Evolutionary conservation across 305 asterid genomes (phyloP), one percentile per base, ranked within the genome.

Genomic region (Fraxinus sp.): DNA sequence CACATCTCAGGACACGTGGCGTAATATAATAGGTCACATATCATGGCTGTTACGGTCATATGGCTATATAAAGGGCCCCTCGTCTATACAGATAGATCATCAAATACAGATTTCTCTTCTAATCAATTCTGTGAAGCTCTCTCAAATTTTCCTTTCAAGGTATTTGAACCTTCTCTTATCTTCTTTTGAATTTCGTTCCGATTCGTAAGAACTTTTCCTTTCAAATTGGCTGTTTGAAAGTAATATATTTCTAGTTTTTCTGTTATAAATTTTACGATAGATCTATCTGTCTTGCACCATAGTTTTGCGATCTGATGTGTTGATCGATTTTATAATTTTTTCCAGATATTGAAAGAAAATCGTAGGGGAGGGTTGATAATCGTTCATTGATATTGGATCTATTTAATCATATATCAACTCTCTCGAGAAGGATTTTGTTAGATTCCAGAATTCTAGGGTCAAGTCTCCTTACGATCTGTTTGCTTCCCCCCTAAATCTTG

Each of bases 1-100:
- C 57, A 46, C 18, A 14, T 13, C 57, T 46, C 41, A 79, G 22
- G 10, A 81, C 83, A 85, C 80, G 90, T 85, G 87, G 49, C 76
- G 0, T 20, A 5, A 10, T 3, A 0, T 79, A 0, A 81, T 87
- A 66, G 84, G 90, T 28, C 32, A 70, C 36, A 33, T 4, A 24
- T 26, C 9, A 2, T 7, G 52, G 82, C 8, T 83, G 82, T 8
- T 57, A 18, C 28, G 9, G 83, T 24, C 57, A 16, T 72, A 4
- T 3, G 72, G 79, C 86, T 77, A 83, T 85, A 79, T 79, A 87
- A 72, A 0, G 46, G n/a, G 52, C n/a, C 81, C 0, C n/a, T 24
- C 7, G 33, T 20, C 52, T 0, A 1, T 18, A 0, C 81, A 0
- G 24, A 59, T 73, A 6, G 20, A 2, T 10, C 44, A 35, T 83